Evolutionary conservation across 2,329 filamentous ascomycete species (phyloP).

Genomic region (Hymenoscyphus repandus): DNA sequence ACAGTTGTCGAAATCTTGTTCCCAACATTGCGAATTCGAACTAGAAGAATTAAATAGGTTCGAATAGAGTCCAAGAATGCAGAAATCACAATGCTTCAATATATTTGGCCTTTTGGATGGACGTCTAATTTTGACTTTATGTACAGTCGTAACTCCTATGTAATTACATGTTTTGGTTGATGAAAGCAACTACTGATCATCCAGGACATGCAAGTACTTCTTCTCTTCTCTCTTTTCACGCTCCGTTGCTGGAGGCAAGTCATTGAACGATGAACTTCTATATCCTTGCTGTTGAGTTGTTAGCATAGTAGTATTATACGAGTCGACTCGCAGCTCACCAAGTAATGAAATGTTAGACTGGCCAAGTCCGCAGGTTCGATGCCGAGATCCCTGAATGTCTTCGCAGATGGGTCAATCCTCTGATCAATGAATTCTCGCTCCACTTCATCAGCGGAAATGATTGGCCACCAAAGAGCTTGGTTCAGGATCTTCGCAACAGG

Average conservation of each 20-base stretch:
- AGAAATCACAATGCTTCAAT: too few relatives aligned
- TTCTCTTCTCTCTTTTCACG: conserved; percentile 91
- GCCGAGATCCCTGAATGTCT: conserved; percentile 90
- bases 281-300: conserved; percentile 68
- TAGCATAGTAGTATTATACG: conserved; percentile 22
- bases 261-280: conserved; percentile 83
- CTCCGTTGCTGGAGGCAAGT: conserved; percentile 90
- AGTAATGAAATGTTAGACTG: conserved; percentile 86
- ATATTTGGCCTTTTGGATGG: neutral
- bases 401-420: conserved; percentile 80
- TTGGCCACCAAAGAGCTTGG: conserved; percentile 82
- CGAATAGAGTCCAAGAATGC: too few relatives aligned
- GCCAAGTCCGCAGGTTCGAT: conserved; percentile 85
- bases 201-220: conserved; percentile 92
- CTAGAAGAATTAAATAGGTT: too few relatives aligned
- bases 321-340: conserved; percentile 54
- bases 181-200: conserved; percentile 62
- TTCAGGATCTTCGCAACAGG: conserved; percentile 71
- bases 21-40: too few relatives aligned
- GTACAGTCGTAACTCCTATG: conserved; percentile 30
- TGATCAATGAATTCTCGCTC: conserved; percentile 94
- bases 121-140: conserved; percentile 29
- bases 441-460: conserved; percentile 75
- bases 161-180: conserved; percentile 7
- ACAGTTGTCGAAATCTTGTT: too few relatives aligned